phyloP scores from a whole-genome alignment of 164 flowering plant species.

The Stephania japonica region DNA sequence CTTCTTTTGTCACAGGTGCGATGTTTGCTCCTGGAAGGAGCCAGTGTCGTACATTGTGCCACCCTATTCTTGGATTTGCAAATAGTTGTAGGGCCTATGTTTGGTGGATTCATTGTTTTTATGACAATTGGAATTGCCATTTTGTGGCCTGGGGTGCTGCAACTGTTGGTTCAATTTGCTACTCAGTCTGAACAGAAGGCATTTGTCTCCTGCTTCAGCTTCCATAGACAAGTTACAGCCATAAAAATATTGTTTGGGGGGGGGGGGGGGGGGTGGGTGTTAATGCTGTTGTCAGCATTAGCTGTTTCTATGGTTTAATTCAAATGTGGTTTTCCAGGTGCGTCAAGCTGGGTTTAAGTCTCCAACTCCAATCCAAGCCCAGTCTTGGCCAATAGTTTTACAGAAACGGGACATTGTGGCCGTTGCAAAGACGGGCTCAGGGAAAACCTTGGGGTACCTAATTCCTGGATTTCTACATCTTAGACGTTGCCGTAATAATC shows the following conservation, averaged over 20 bases:
- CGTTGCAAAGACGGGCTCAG: constrained; percentile 95
- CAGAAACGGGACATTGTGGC: constrained; percentile 82
- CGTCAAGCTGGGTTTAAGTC: constrained; percentile 71
- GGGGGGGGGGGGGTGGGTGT: too few relatives aligned
- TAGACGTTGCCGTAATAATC: constrained; percentile 45
- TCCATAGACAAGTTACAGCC: constrained; percentile 62
- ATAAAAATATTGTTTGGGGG: constrained; percentile 29
- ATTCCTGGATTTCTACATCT: constrained; percentile 81
- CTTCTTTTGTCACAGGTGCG: constrained; percentile 97
- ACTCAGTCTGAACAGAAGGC: constrained; percentile 61
- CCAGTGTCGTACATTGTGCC: constrained; percentile 98
- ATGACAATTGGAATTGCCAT: constrained; percentile 63
- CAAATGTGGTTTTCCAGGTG: constrained; percentile 50
- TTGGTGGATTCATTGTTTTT: constrained; percentile 51
- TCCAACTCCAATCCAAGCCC: constrained; percentile 95
- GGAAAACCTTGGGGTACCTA: constrained; percentile 85
- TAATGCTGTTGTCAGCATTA: constrained; percentile 53
- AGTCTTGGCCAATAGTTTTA: constrained; percentile 88
- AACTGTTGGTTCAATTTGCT: constrained; percentile 77
- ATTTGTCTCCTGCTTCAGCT: constrained; percentile 69
- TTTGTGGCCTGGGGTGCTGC: constrained; percentile 64
- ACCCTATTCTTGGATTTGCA: constrained; percentile 52
- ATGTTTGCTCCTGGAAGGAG: constrained; percentile 99
- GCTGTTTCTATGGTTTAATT: constrained; percentile 24
- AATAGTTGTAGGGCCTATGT: constrained; percentile 60